These are phyloP conservation scores for Paramyrothecium roridum DNA, from an alignment of 2,329 filamentous ascomycete species.

Conservation along the genomic window DNA sequence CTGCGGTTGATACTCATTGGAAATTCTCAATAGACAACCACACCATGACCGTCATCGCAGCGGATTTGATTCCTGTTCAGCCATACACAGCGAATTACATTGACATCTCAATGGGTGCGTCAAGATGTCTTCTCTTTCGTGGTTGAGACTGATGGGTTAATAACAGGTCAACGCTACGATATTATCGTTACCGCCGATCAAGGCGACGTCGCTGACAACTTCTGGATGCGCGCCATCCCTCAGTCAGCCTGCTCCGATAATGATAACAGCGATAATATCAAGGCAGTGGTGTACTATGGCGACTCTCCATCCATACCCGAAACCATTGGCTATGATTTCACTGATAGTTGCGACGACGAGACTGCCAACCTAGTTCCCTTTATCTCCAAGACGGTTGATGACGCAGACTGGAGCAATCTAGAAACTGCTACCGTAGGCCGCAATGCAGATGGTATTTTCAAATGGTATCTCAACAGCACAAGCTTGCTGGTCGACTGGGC, in stretches of 20 bases:
- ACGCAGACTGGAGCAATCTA: conserved; percentile 20
- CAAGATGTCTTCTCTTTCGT: too few species aligned
- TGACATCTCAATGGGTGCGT: conserved; percentile 39
- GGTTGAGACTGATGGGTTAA: too few species aligned
- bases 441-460: conserved; percentile 31
- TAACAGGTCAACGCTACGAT: conserved; percentile 36
- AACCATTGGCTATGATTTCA: conserved; percentile 2
- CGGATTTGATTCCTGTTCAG: conserved; percentile 54
- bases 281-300: conserved; percentile 41
- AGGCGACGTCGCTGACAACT: conserved; percentile 20
- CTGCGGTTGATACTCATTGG: conserved; percentile 38
- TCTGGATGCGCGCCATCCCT: conserved; percentile 44
- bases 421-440: conserved; percentile 20
- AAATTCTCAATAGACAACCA: conserved; percentile 55
- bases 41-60: conserved; percentile 52
- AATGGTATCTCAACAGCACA: conserved; percentile 41
- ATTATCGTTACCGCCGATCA: conserved; percentile 39
- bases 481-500: conserved; percentile 26
- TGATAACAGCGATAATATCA: conserved; percentile 35
- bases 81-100: conserved; percentile 51
- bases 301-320: conserved; percentile 3
- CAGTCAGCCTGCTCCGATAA: conserved; percentile 36
- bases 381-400: conserved; percentile 26
- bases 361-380: conserved; percentile 29
- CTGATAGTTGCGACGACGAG: conserved; percentile 29